Base-by-base conservation (phyloP, 164 flowering plant genomes). In the Magnolia changhungtana region DNA sequence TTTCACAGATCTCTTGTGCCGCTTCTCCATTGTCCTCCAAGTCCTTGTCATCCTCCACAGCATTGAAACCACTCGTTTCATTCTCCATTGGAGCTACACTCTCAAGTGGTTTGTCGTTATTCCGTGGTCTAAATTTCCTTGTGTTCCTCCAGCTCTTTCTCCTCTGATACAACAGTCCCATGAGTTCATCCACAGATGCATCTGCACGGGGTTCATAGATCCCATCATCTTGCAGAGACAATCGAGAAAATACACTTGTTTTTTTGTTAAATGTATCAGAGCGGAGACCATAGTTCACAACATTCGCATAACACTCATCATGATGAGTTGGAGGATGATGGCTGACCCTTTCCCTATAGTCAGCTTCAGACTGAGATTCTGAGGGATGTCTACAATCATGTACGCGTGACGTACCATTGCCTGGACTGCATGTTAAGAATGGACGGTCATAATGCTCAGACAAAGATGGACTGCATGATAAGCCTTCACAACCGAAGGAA, bases 161-260 rank as follows among this genome's bases (percentile, higher is more conserved):
- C 65, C 63, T 77, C 50, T 67, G 72, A 21, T 65, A 71, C 74
- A 87, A 59, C 74, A 69, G 49, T 10, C 67, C 76, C 85, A 87
- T 87, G 65, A 88, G 52, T 66, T 87, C 84, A 77, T 82, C 80
- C 49, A 76, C 84, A 67, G 88, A 80, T 67, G 74, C 23, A 72
- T 77, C 82, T 67, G 63, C 20, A 55, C 51, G 27, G 61, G 24
- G 2, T 5, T 65, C 49, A 45, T 71, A 64, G 58, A 51, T 72
- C 76, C 76, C 78, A 72, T 20, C 75, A 27, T 61, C 63, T 20
- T 69, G 63, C 16, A 11, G 27, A 78, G 77, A 59, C 77, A 88
- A 74, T 23, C 90, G 87, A n/a, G 83, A 75, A 77, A 88, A 88
- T 1, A 88, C 90, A 79, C 89, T 88, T 21, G 71, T 24, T 78